Conservation (phyloP, 495 filamentous ascomycete genomes). For the Elasticomyces elasticus region DNA sequence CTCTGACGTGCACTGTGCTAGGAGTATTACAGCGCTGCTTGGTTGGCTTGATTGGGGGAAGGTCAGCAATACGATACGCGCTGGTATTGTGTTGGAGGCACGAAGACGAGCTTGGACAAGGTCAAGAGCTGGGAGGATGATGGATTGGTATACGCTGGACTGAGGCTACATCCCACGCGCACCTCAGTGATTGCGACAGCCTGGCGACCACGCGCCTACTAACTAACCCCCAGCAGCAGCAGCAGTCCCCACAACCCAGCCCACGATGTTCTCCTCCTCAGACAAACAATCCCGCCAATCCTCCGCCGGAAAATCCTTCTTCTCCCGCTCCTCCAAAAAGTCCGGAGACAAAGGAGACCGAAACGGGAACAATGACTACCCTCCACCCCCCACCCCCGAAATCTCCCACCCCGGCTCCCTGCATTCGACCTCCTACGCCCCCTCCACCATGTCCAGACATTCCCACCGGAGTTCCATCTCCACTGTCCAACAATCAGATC, state of each 20-base stretch:
- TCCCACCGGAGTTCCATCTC: slow-evolving; percentile 68
- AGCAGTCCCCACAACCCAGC: neutral
- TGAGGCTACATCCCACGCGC: neutral
- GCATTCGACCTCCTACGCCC: slow-evolving; percentile 30
- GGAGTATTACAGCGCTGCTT: neutral
- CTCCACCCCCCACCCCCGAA: slow-evolving; percentile 33
- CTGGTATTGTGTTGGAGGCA: neutral
- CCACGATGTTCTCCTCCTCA: slow-evolving; percentile 41
- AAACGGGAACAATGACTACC: slow-evolving; percentile 48
- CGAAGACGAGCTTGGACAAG: too few relatives aligned
- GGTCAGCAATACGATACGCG: neutral
- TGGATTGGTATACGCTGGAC: neutral
- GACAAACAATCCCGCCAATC: slow-evolving; percentile 70
- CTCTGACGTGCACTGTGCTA: neutral
- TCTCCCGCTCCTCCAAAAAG: slow-evolving; percentile 69
- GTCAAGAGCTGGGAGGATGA: neutral
- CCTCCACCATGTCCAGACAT: slow-evolving; percentile 67
- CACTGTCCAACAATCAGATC: slow-evolving; percentile 54
- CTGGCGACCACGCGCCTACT: too few relatives aligned
- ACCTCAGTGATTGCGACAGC: too few relatives aligned
- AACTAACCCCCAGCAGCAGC: neutral
- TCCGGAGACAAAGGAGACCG: too few relatives aligned
- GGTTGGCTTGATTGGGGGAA: neutral
- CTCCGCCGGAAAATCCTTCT: slow-evolving; percentile 79
- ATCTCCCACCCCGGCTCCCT: slow-evolving; percentile 30